Conservation (phyloP, 768 basidiomycete genomes). For the Termitomyces bulborhizus region DNA sequence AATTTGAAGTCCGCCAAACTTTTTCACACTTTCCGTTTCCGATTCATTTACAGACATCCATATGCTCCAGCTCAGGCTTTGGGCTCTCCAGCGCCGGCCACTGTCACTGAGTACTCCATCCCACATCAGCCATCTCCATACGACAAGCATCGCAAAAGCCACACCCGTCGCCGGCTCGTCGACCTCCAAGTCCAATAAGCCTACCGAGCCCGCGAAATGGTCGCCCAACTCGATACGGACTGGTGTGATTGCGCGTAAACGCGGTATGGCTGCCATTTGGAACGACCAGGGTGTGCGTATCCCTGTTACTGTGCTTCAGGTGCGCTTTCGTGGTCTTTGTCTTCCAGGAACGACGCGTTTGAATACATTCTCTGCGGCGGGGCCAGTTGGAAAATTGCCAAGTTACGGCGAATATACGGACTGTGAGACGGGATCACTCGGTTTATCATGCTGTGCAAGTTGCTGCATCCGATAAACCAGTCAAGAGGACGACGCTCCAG, state of each 20-base stretch:
- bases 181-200: constrained; percentile 16
- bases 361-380: background rate
- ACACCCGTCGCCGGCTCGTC: constrained; percentile 25
- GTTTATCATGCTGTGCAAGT: constrained; percentile 93
- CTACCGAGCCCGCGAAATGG: constrained; percentile 57
- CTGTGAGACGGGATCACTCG: constrained; percentile 56
- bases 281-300: constrained; percentile 81
- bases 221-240: constrained; percentile 80
- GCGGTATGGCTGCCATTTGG: constrained; percentile 94
- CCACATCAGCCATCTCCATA: constrained; percentile 35
- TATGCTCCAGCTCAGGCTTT: constrained; percentile 45
- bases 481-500: constrained; percentile 66
- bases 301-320: constrained; percentile 95
- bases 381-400: constrained; percentile 79
- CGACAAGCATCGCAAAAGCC: constrained; percentile 27
- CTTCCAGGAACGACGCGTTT: background rate
- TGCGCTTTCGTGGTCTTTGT: constrained; percentile 23
- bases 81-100: constrained; percentile 36
- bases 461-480: constrained; percentile 70
- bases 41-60: background rate
- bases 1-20: constrained; percentile 23
- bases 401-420: constrained; percentile 74
- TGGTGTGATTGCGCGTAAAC: constrained; percentile 89
- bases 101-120: constrained; percentile 15
- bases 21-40: background rate